A percentile compares a stretch with the other conserved stretches of the same genome.
Conservation (phyloP, 768 basidiomycete genomes). For the Boletus subparvulus region DNA sequence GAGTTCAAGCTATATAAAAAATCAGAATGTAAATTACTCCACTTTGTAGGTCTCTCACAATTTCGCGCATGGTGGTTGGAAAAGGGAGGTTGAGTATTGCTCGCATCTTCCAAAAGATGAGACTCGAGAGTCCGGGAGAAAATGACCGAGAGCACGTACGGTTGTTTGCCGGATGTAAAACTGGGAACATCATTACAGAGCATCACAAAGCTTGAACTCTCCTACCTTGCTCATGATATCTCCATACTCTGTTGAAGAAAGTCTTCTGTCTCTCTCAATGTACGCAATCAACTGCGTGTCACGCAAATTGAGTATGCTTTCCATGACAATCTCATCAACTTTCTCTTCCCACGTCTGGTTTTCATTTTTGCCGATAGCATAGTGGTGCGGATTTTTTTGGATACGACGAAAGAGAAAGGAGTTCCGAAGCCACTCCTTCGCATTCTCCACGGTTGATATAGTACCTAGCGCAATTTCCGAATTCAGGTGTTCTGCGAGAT, state of each 20-base stretch:
- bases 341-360: slow-evolving; percentile 67
- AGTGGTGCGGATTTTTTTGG: slow-evolving; percentile 77
- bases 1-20: slow-evolving; percentile 53
- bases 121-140: background rate
- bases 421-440: slow-evolving; percentile 78
- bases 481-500: slow-evolving; percentile 89
- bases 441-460: slow-evolving; percentile 65
- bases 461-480: slow-evolving; percentile 90
- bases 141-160: slow-evolving; percentile 36
- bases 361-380: slow-evolving; percentile 58
- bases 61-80: slow-evolving; percentile 57
- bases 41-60: slow-evolving; percentile 46
- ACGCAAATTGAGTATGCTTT: slow-evolving; percentile 60
- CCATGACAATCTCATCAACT: slow-evolving; percentile 70
- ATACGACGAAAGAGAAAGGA: slow-evolving; percentile 90
- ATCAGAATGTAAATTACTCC: background rate
- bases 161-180: slow-evolving; percentile 74
- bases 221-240: slow-evolving; percentile 85
- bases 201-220: background rate
- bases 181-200: slow-evolving; percentile 37
- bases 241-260: slow-evolving; percentile 71
- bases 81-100: slow-evolving; percentile 59
- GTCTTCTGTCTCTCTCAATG: slow-evolving; percentile 38
- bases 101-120: slow-evolving; percentile 52
- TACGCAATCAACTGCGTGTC: slow-evolving; percentile 59